Base-by-base conservation (phyloP, 2,329 filamentous ascomycete species). In the Ramularia endophylla region DNA sequence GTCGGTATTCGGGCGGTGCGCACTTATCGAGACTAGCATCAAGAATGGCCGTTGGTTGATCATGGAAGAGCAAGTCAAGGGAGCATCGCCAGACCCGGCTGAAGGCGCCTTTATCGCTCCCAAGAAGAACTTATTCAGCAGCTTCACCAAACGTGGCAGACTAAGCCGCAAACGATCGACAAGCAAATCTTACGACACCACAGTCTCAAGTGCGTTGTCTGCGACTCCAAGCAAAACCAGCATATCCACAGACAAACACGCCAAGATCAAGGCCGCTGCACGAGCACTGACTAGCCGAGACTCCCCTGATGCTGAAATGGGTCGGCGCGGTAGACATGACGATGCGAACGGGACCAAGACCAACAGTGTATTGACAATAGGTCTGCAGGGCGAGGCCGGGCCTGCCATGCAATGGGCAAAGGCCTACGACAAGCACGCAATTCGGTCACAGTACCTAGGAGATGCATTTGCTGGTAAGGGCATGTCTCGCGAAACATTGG, bases 391-490 rank as follows among this genome's bases (percentile, higher is more conserved):
- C 39, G 92, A 95, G 62, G 90, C 89, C 13, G 92, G 85, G 7
- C 85, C 88, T 17, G 92, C 92, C 1, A 83, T 98, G 81, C 94
- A 95, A 64, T 98, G 92, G 92, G 87, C 90, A 22, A 90, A 75
- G 64, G 88, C 88, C 56, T 97, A 95, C 61, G 92, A 97, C 66
- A 94, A 92, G 66, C 82, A 92, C 56, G 74, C 83, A 6, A 83
- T 94, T 48, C 81, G 88, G 40, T 81, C 87, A 50, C 81, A 86
- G n/a, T 97, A 97, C 64, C 73, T 97, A 38, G 78, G 80, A 33
- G 82, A 94, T 59, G 70, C 68, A 35, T 78, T 74, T 51, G 81
- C 84, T 30, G 88, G 89, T 16, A 56, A 44, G 20, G 57, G 56
- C 4, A 44, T 45, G 29, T 55, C 52, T 27, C 41, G 51, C 34